Evolutionary conservation across 495 filamentous ascomycete genomes (phyloP).

Genomic region (Trichoderma erinaceum): DNA sequence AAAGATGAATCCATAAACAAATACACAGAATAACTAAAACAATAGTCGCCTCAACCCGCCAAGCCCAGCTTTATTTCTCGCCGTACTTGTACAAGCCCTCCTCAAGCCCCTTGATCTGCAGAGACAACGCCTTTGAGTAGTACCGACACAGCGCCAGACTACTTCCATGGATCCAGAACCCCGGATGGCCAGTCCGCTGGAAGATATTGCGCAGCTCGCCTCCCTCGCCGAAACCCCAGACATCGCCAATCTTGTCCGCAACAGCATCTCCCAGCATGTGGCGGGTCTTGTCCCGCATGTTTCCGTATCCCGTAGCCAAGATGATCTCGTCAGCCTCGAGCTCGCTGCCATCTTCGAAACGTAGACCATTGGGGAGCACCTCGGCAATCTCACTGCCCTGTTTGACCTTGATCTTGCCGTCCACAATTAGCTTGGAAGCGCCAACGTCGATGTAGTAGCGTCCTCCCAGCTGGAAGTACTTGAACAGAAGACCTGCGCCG

Average conservation of each 20-base stretch:
- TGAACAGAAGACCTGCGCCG: constrained; percentile 59
- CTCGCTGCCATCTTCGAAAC: constrained; percentile 59
- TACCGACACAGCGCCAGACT: constrained; percentile 71
- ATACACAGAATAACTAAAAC: neutral
- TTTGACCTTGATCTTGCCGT: constrained; percentile 71
- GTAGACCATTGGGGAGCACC: constrained; percentile 54
- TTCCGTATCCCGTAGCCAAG: constrained; percentile 77
- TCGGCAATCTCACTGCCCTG: constrained; percentile 60
- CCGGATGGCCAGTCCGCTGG: constrained; percentile 62
- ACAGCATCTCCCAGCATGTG: constrained; percentile 65
- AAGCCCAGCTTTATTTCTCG: neutral
- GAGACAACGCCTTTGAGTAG: constrained; percentile 61
- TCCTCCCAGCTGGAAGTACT: constrained; percentile 70
- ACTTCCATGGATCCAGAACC: constrained; percentile 81
- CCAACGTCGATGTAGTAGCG: constrained; percentile 83
- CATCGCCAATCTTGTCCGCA: constrained; percentile 56
- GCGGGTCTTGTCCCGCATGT: constrained; percentile 61
- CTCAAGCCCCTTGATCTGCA: constrained; percentile 69
- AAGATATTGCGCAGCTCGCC: constrained; percentile 72
- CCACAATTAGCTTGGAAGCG: constrained; percentile 63
- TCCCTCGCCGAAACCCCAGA: constrained; percentile 76
- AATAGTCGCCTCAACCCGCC: neutral
- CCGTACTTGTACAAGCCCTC: constrained; percentile 35
- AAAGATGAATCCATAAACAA: neutral
- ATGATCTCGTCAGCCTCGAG: constrained; percentile 75